These are phyloP conservation scores for Stylonectria norvegica DNA, from an alignment of 2,329 filamentous ascomycete species.

Conservation along the genomic window DNA sequence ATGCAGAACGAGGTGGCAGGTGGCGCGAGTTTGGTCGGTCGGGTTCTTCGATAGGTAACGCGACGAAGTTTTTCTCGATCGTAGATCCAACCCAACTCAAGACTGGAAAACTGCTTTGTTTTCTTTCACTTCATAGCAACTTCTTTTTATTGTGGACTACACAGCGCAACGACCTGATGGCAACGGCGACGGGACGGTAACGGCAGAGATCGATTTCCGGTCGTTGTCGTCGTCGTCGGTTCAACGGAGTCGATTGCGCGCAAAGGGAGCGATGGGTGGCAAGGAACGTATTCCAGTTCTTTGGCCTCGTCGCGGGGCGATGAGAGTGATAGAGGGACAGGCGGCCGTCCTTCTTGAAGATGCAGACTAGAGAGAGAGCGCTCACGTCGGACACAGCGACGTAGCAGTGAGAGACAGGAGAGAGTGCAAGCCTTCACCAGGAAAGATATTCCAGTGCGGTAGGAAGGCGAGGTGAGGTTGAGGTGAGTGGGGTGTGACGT, in stretches of 20 bases:
- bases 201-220: constrained; percentile 33
- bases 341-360: constrained; percentile 18
- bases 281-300: constrained; percentile 45
- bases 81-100: constrained; percentile 17
- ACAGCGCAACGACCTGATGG: constrained; percentile 33
- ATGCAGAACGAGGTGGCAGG: constrained; percentile 17
- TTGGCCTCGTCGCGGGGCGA: constrained; percentile 27
- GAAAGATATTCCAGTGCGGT: constrained; percentile 1
- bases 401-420: constrained; percentile 13
- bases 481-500: constrained; percentile 31
- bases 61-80: constrained; percentile 9
- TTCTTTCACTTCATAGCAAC: constrained; percentile 32
- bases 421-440: constrained; percentile 10
- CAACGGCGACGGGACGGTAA: constrained; percentile 31
- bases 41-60: constrained; percentile 4
- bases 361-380: constrained; percentile 22
- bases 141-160: constrained; percentile 38
- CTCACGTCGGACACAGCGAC: constrained; percentile 14
- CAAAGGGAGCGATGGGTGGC: constrained; percentile 28
- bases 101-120: constrained; percentile 15
- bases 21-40: constrained; percentile 4
- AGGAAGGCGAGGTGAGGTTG: constrained; percentile 21
- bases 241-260: constrained; percentile 36
- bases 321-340: constrained; percentile 25
- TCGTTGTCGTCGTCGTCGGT: constrained; percentile 33